These are phyloP conservation scores for Triticum monococcum DNA, from an alignment of 176 grass and related monocot species.

Conservation along the genomic window DNA sequence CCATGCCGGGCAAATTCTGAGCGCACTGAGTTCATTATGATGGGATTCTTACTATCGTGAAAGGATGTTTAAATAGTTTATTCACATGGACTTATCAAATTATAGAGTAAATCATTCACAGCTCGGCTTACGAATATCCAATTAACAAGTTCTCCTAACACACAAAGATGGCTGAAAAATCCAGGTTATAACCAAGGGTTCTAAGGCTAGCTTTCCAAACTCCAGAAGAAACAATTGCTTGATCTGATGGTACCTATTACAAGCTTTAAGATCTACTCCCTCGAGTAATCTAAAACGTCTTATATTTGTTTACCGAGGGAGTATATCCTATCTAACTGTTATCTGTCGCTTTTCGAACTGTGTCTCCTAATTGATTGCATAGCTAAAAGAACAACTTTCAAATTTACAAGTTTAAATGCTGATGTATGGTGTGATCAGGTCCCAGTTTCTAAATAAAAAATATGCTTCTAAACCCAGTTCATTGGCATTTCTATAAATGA, in stretches of 20 bases:
- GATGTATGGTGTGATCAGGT: not conserved
- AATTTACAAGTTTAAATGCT: not conserved
- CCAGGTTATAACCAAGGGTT: not conserved
- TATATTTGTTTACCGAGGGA: no score
- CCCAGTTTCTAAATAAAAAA: not conserved
- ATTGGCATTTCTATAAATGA: conserved; percentile 4
- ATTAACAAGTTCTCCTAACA: not conserved
- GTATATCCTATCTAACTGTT: not conserved
- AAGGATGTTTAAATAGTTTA: not conserved
- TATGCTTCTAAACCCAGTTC: not conserved
- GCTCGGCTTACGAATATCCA: not conserved
- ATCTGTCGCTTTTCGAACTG: not conserved
- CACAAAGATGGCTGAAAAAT: not conserved
- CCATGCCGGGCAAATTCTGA: not conserved
- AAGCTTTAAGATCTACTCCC: not conserved
- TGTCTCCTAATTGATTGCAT: not conserved
- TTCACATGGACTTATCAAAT: conserved; percentile 1
- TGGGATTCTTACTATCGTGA: not conserved
- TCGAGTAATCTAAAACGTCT: no score
- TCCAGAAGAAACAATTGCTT: not conserved
- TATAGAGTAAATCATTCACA: not conserved
- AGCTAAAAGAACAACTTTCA: not conserved
- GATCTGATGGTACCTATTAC: not conserved
- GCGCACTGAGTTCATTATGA: not conserved
- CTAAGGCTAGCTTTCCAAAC: not conserved